Conservation (phyloP, 2,329 filamentous ascomycete genomes). For the Venturia oleaginea region DNA sequence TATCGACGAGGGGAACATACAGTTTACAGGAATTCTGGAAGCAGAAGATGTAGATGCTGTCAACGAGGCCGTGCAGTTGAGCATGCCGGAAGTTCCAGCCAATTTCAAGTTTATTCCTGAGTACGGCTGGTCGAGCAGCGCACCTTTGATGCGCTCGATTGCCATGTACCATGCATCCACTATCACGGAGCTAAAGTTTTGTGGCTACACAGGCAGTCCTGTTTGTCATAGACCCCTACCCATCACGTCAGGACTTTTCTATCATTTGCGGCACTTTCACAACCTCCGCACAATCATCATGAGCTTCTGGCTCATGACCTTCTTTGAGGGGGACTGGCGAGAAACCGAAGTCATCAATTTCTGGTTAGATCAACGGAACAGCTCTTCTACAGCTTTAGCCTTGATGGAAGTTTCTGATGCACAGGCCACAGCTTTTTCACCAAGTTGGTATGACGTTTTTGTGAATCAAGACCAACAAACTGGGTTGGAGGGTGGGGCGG, state of each 20-base stretch:
- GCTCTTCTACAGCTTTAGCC: slow-evolving; percentile 30
- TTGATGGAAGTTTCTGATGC: neutral
- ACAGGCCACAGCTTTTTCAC: neutral
- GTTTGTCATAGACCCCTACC: slow-evolving; percentile 30
- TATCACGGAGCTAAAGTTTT: slow-evolving; percentile 38
- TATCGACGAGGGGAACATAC: slow-evolving; percentile 21
- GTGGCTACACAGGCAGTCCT: slow-evolving; percentile 36
- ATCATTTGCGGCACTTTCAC: slow-evolving; percentile 33
- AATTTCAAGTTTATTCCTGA: slow-evolving; percentile 16
- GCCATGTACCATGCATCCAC: slow-evolving; percentile 32
- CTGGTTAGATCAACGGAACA: slow-evolving; percentile 33
- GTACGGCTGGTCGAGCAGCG: slow-evolving; percentile 32
- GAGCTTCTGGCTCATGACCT: slow-evolving; percentile 32
- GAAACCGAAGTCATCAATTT: slow-evolving; percentile 20
- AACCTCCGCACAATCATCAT: slow-evolving; percentile 33
- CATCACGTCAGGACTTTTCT: slow-evolving; percentile 31
- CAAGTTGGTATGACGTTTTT: neutral
- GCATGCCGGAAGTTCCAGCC: slow-evolving; percentile 16
- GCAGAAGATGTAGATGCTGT: slow-evolving; percentile 24
- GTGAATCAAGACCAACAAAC: neutral
- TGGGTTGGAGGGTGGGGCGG: neutral
- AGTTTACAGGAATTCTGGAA: slow-evolving; percentile 21
- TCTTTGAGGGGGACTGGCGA: slow-evolving; percentile 7
- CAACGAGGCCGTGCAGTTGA: slow-evolving; percentile 20
- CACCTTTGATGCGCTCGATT: slow-evolving; percentile 34